These are phyloP conservation scores for Leptoxyphium fumago DNA, from an alignment of 2,329 filamentous ascomycete species.

Conservation along the genomic window DNA sequence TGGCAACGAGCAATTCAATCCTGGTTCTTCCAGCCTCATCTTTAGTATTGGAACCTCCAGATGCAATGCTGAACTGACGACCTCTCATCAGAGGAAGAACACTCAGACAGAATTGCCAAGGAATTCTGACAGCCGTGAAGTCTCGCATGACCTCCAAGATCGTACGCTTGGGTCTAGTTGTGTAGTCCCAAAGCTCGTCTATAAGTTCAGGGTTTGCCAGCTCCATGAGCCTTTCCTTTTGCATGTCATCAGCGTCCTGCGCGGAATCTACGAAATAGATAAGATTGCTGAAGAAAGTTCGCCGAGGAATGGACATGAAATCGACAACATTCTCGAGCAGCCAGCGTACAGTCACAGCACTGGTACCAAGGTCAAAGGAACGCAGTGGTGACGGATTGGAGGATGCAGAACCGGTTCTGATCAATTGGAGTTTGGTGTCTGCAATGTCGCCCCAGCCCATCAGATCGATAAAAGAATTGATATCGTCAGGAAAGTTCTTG, in stretches of 20 bases:
- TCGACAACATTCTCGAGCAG: conserved; percentile 76
- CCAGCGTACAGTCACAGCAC: conserved; percentile 48
- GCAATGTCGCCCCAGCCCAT: conserved; percentile 68
- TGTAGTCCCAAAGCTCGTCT: conserved; percentile 93
- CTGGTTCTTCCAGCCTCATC: conserved; percentile 6
- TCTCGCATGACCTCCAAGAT: conserved; percentile 88
- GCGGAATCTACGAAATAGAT: conserved; percentile 58
- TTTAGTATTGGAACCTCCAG: conserved; percentile 36
- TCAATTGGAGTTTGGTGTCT: conserved; percentile 49
- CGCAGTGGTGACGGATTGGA: conserved; percentile 22
- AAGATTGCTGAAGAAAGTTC: conserved; percentile 70
- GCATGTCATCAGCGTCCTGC: conserved; percentile 34
- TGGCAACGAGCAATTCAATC: conserved; percentile 22
- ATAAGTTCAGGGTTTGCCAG: conserved; percentile 66
- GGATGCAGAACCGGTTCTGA: conserved; percentile 16
- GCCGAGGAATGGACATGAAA: conserved; percentile 74
- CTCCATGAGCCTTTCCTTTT: conserved; percentile 69
- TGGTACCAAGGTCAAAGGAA: conserved; percentile 23
- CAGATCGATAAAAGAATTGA: conserved; percentile 59
- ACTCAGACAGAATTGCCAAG: conserved; percentile 55
- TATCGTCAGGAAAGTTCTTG: conserved; percentile 72
- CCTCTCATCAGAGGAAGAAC: conserved; percentile 71
- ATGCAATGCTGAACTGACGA: conserved; percentile 88
- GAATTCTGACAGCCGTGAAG: conserved; percentile 71
- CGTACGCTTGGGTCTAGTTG: conserved; percentile 73